These are phyloP conservation scores for Anisodus tanguticus DNA, from an alignment of 257 asterid species.

Conservation along the genomic window DNA sequence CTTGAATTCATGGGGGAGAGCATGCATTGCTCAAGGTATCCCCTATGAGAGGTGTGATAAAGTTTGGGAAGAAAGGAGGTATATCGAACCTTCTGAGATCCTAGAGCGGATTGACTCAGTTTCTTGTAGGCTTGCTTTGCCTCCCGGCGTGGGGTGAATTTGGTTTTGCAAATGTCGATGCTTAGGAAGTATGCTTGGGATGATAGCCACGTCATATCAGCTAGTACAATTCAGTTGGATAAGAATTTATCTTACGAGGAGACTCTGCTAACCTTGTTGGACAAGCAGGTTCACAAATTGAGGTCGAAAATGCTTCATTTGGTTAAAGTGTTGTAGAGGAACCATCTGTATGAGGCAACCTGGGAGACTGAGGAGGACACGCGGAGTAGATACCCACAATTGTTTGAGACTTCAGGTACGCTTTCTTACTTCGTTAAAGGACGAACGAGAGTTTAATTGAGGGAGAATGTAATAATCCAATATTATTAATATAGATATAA, in stretches of 20 bases:
- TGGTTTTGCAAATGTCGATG: too few species aligned
- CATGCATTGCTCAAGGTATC: too few species aligned
- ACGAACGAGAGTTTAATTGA: not conserved
- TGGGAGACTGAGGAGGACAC: not conserved
- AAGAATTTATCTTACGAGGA: not conserved
- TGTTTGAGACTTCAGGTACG: not conserved
- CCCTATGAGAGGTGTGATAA: too few species aligned
- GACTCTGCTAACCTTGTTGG: not conserved
- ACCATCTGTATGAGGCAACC: not conserved
- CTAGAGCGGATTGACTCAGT: too few species aligned
- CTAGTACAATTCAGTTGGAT: too few species aligned
- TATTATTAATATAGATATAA: not conserved
- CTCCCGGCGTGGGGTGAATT: too few species aligned
- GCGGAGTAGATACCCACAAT: not conserved
- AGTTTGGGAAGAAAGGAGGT: too few species aligned
- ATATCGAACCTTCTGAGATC: too few species aligned
- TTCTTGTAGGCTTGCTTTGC: too few species aligned
- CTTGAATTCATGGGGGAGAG: too few species aligned
- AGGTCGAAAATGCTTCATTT: not conserved
- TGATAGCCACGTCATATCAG: too few species aligned
- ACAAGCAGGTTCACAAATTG: not conserved
- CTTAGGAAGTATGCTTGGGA: too few species aligned
- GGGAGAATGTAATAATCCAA: not conserved
- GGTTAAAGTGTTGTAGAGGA: conserved; percentile 1
- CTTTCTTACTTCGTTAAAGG: not conserved